A percentile compares a stretch with the other conserved stretches of the same genome.
Conservation (phyloP, 768 basidiomycete genomes). For the Podaxis rugospora region DNA sequence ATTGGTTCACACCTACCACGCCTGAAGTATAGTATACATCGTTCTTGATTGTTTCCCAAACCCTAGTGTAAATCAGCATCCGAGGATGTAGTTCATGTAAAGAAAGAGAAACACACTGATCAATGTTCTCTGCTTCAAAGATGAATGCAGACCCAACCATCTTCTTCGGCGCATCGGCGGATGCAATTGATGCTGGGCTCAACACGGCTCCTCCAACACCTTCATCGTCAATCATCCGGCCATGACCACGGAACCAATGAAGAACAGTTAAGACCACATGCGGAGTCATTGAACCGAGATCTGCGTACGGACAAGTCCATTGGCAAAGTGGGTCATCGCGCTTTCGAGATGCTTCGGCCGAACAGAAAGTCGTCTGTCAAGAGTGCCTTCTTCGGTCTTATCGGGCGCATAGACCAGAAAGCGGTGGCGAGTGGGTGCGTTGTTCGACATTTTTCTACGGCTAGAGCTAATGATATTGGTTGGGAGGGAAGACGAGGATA, state of each 20-base stretch:
- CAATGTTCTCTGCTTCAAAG: conserved; percentile 48
- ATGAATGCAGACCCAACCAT: conserved; percentile 60
- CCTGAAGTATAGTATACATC: conserved; percentile 40
- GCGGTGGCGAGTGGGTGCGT: conserved; percentile 17
- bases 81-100: not conserved
- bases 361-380: conserved; percentile 53
- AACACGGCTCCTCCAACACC: conserved; percentile 56
- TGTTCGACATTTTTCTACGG: conserved; percentile 6
- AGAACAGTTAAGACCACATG: not conserved
- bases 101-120: conserved; percentile 32
- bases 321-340: conserved; percentile 35
- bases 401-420: conserved; percentile 65
- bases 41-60: conserved; percentile 32
- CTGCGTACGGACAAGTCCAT: conserved; percentile 49
- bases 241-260: not conserved
- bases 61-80: conserved; percentile 21
- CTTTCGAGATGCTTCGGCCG: conserved; percentile 46
- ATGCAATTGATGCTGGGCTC: conserved; percentile 52
- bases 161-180: conserved; percentile 43
- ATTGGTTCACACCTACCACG: conserved; percentile 27
- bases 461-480: not conserved
- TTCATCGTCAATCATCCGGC: conserved; percentile 17
- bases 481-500: not conserved
- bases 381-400: conserved; percentile 52
- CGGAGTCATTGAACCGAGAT: not conserved